These are phyloP conservation scores for Globisporangium cederbergense DNA, from an alignment of 352 stramenopile genomes.

Conservation along the genomic window DNA sequence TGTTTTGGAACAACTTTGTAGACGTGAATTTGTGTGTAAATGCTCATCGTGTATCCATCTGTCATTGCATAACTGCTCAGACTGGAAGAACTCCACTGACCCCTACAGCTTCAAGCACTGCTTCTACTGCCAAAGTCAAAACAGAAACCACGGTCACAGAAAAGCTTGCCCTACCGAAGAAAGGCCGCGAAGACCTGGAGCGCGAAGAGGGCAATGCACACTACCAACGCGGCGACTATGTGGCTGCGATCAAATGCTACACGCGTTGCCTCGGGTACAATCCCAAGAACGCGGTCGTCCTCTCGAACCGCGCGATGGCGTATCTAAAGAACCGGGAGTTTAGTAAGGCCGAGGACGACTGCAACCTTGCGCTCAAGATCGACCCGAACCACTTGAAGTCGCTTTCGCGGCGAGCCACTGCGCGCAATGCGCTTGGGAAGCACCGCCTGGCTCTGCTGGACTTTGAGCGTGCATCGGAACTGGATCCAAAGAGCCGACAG, in stretches of 20 bases:
- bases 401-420: constrained; percentile 74
- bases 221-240: constrained; percentile 84
- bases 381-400: constrained; percentile 87
- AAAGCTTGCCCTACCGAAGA: neutral
- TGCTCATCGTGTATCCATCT: neutral
- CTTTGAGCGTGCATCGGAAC: constrained; percentile 51
- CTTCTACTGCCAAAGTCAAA: neutral
- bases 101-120: neutral
- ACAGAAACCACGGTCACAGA: neutral
- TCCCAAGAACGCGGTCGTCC: constrained; percentile 61
- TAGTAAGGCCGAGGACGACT: constrained; percentile 88
- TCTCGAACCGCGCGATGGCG: constrained; percentile 91
- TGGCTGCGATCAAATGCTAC: constrained; percentile 89
- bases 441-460: constrained; percentile 83
- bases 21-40: neutral
- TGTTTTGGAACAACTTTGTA: neutral
- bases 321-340: constrained; percentile 87
- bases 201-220: constrained; percentile 91
- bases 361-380: constrained; percentile 71
- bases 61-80: neutral
- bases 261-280: constrained; percentile 80
- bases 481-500: constrained; percentile 78
- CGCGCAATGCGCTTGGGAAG: constrained; percentile 82
- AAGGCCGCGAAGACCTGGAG: constrained; percentile 68
- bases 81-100: neutral